Conservation (phyloP, 192 early-diverging fungal species). For the Mortierella claussenii region DNA sequence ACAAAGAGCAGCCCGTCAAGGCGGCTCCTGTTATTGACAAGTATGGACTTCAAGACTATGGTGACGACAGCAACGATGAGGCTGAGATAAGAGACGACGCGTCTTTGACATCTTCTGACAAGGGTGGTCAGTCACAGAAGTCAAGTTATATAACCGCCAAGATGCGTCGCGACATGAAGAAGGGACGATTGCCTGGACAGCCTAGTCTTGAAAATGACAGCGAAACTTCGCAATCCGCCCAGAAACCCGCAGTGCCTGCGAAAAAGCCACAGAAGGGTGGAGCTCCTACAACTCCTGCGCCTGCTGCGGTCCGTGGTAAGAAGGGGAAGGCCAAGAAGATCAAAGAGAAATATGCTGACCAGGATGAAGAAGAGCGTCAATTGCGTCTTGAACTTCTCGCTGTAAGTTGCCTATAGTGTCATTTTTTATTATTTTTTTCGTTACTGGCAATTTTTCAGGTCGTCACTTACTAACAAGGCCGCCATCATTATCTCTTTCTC, state of each 20-base stretch:
- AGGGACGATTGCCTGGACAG: slow-evolving; percentile 55
- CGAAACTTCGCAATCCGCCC: slow-evolving; percentile 20
- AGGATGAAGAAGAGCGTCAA: slow-evolving; percentile 92
- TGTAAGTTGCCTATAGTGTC: slow-evolving; percentile 46
- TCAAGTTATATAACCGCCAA: slow-evolving; percentile 76
- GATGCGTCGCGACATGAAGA: slow-evolving; percentile 85
- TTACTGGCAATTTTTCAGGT: background rate
- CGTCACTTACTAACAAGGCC: background rate
- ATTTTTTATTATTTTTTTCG: background rate
- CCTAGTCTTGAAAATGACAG: slow-evolving; percentile 4
- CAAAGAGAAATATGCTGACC: slow-evolving; percentile 94
- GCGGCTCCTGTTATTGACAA: slow-evolving; percentile 50
- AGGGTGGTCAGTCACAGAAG: slow-evolving; percentile 31
- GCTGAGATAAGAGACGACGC: slow-evolving; percentile 52
- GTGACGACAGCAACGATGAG: slow-evolving; percentile 59
- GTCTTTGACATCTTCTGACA: slow-evolving; percentile 23
- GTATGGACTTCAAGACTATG: slow-evolving; percentile 65
- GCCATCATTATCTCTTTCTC: background rate
- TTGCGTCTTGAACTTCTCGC: slow-evolving; percentile 85
- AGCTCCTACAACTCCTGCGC: slow-evolving; percentile 8
- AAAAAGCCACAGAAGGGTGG: slow-evolving; percentile 31
- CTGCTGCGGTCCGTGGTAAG: slow-evolving; percentile 77
- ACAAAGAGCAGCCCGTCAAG: background rate
- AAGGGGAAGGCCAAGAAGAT: slow-evolving; percentile 90
- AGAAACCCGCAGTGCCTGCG: slow-evolving; percentile 22